Evolutionary conservation across 805 yeast genomes (phyloP), one percentile per base, ranked within the genome.

Genomic region (Ogataea zsoltii): DNA sequence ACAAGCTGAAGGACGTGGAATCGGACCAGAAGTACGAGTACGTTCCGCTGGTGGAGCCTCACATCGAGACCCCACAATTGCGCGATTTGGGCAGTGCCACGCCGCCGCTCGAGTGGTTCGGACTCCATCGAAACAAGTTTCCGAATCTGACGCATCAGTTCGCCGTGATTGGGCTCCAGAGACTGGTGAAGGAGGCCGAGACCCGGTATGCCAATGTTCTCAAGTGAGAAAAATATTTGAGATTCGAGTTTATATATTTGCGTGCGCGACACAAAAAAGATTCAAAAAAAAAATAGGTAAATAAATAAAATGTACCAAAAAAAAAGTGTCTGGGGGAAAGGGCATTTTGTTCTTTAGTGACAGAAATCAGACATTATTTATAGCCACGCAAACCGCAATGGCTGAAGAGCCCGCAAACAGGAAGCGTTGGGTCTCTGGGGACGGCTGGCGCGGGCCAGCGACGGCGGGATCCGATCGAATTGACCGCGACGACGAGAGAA

Each of bases 81-180:
- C 82, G 82, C 58, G 98, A 94, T 58, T 73, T 94, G 57, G 98
- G 99, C 19, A 91, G 85, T 66, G 98, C 97, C 1, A 94, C 99
- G 0, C 99, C 99, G 1, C 99, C 99, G 2, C 68, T 94, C 46
- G 99, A 94, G 62, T 94, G 99, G 99, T 87, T 94, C 69, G 99
- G 99, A 2, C 73, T 94, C 25, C 94, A 94, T 62, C 75, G 98
- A 53, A 79, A 85, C 56, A 80, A 83, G 53, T 82, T 94, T 54
- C 99, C 99, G 0, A 82, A 86, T 33, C 75, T 87, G 47, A 85
- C 96, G 0, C 97, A 94, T 61, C 92, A 89, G 62, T 70, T 79
- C 49, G 80, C 83, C 0, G 85, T 91, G 40, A 77, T 85, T 12
- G 79, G 83, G 2, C 69, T 94, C 41, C 96, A 89, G 57, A 77